Conservation (phyloP, 2,329 filamentous ascomycete species). For the Paecilomyces sp. region DNA sequence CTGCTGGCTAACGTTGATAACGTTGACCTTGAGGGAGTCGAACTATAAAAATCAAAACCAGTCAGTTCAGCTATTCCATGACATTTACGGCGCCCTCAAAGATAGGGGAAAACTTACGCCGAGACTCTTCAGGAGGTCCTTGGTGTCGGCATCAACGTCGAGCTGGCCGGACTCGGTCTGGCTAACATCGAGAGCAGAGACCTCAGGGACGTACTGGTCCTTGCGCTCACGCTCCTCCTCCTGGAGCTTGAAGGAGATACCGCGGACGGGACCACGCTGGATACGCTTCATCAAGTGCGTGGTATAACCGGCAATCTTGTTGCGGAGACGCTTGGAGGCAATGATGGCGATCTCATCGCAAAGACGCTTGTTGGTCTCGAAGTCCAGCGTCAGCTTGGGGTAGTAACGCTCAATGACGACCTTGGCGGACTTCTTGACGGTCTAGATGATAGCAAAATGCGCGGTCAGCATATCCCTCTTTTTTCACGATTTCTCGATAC, state of each 20-base stretch:
- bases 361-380: conserved; percentile 99
- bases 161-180: conserved; percentile 90
- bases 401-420: conserved; percentile 99
- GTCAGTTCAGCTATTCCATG: neutral
- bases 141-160: conserved; percentile 94
- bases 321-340: conserved; percentile 95
- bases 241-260: conserved; percentile 99
- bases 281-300: conserved; percentile 99
- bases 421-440: conserved; percentile 86
- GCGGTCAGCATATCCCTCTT: conserved; percentile 1
- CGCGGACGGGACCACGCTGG: conserved; percentile 96
- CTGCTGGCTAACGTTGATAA: conserved; percentile 81
- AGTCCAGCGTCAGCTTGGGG: conserved; percentile 96
- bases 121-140: conserved; percentile 97
- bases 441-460: conserved; percentile 38
- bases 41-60: conserved; percentile 53
- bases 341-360: conserved; percentile 99
- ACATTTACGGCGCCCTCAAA: neutral
- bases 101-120: conserved; percentile 63
- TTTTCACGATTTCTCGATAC: neutral
- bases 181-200: conserved; percentile 96
- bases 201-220: conserved; percentile 99
- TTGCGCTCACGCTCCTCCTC: conserved; percentile 99
- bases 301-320: conserved; percentile 99
- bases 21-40: conserved; percentile 95